Evolutionary conservation across 345 rosid species (phyloP).

Genomic region (Murraya koenigii): DNA sequence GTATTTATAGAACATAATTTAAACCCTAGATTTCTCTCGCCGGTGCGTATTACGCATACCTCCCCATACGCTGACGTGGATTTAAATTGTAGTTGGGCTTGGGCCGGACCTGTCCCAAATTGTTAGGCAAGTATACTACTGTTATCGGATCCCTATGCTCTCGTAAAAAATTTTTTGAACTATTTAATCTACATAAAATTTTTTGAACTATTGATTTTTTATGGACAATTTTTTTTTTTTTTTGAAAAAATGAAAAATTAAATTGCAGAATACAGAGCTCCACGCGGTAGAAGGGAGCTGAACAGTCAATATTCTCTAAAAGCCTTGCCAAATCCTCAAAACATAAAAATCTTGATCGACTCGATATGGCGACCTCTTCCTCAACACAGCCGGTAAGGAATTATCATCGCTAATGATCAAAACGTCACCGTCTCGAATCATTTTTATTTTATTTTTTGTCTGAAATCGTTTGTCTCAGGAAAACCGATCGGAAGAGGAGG

Average conservation of each 20-base stretch:
- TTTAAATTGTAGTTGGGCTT: not conserved
- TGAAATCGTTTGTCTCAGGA: constrained; percentile 26
- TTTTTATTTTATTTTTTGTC: not conserved
- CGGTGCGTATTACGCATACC: not conserved
- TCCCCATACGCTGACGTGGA: too few species aligned
- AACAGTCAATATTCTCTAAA: not conserved
- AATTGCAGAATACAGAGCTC: not conserved
- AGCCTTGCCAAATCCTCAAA: not conserved
- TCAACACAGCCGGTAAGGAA: constrained; percentile 26
- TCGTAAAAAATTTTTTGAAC: too few species aligned
- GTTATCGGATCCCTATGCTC: too few species aligned
- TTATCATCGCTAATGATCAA: not conserved
- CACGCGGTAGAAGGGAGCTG: not conserved
- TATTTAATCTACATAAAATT: too few species aligned
- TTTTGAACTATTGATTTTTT: too few species aligned
- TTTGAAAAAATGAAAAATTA: too few species aligned
- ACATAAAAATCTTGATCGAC: not conserved
- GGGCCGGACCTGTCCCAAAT: not conserved
- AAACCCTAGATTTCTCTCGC: not conserved
- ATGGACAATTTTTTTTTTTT: too few species aligned
- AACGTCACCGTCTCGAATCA: not conserved
- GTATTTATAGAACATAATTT: not conserved
- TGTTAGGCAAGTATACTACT: accelerated
- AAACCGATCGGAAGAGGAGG: constrained; percentile 26
- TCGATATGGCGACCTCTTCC: constrained; percentile 22